A percentile compares a stretch with the other conserved stretches of the same genome.
These are phyloP conservation scores for Mollisia scopiformis DNA, from an alignment of 2,329 filamentous ascomycete genomes.

Conservation along the genomic window DNA sequence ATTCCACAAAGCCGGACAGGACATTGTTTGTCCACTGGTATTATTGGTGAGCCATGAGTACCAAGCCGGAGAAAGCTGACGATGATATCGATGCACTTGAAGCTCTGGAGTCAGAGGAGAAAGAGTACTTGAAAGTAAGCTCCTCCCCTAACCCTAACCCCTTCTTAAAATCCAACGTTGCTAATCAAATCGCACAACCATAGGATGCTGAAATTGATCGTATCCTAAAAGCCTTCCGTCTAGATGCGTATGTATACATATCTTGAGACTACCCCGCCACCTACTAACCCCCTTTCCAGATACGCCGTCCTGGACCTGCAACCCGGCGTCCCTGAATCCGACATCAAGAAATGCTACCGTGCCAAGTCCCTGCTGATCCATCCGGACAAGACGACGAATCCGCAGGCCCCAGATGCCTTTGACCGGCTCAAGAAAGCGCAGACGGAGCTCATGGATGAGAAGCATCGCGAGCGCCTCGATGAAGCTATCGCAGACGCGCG, in stretches of 20 bases:
- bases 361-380: constrained; percentile 99
- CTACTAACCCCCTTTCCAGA: constrained; percentile 42
- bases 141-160: neutral
- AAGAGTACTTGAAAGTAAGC: constrained; percentile 85
- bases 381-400: constrained; percentile 95
- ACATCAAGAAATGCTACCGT: constrained; percentile 94
- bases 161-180: constrained; percentile 4
- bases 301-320: constrained; percentile 96
- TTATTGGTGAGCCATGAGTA: constrained; percentile 36
- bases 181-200: constrained; percentile 3
- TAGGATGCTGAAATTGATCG: constrained; percentile 95
- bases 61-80: constrained; percentile 34
- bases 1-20: constrained; percentile 8
- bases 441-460: constrained; percentile 89
- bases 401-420: constrained; percentile 89
- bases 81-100: constrained; percentile 78
- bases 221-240: constrained; percentile 87
- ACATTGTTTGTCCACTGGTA: constrained; percentile 19
- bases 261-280: neutral
- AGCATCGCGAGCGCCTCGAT: constrained; percentile 82
- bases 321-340: constrained; percentile 90
- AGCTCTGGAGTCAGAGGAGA: constrained; percentile 80
- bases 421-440: constrained; percentile 96
- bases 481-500: constrained; percentile 96
- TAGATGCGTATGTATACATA: constrained; percentile 62